These are phyloP conservation scores for Teunomyces barrocoloradensis DNA, from an alignment of 805 yeast species.

Conservation along the genomic window DNA sequence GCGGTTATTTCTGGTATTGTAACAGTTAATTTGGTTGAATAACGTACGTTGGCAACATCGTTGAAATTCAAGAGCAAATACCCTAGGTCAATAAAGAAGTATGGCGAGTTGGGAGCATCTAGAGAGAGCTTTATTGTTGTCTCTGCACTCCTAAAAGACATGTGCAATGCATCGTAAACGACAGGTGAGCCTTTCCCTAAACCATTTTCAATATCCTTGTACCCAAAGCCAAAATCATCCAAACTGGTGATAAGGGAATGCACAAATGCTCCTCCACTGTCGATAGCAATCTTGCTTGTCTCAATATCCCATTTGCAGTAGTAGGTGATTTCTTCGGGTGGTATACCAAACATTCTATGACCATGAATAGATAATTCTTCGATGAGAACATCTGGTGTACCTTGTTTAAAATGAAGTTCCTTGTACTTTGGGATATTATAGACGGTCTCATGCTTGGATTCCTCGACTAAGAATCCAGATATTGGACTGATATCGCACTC, in stretches of 20 bases:
- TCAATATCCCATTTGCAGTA: slow-evolving; percentile 88
- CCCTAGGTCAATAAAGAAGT: slow-evolving; percentile 15
- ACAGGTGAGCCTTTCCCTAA: slow-evolving; percentile 54
- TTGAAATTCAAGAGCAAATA: slow-evolving; percentile 45
- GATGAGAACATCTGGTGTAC: slow-evolving; percentile 33
- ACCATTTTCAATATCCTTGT: slow-evolving; percentile 73
- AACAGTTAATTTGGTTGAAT: slow-evolving; percentile 52
- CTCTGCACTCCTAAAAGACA: slow-evolving; percentile 54
- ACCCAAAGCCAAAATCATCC: slow-evolving; percentile 57
- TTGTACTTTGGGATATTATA: slow-evolving; percentile 25
- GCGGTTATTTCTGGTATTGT: slow-evolving; percentile 47
- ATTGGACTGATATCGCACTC: slow-evolving; percentile 71
- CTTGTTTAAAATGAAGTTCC: slow-evolving; percentile 7
- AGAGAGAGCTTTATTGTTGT: slow-evolving; percentile 43
- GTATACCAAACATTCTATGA: slow-evolving; percentile 89
- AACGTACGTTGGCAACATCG: slow-evolving; percentile 69
- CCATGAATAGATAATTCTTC: slow-evolving; percentile 72
- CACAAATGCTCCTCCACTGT: slow-evolving; percentile 48
- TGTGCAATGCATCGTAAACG: slow-evolving; percentile 66
- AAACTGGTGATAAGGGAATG: slow-evolving; percentile 43
- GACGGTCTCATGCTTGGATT: slow-evolving; percentile 17
- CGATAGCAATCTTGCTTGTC: slow-evolving; percentile 55
- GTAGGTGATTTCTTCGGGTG: slow-evolving; percentile 85
- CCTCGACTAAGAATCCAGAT: slow-evolving; percentile 31
- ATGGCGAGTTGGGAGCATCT: slow-evolving; percentile 7